phyloP scores from a whole-genome alignment of 371 early-diverging fungal genomes.

The Mucor circinelloides region DNA sequence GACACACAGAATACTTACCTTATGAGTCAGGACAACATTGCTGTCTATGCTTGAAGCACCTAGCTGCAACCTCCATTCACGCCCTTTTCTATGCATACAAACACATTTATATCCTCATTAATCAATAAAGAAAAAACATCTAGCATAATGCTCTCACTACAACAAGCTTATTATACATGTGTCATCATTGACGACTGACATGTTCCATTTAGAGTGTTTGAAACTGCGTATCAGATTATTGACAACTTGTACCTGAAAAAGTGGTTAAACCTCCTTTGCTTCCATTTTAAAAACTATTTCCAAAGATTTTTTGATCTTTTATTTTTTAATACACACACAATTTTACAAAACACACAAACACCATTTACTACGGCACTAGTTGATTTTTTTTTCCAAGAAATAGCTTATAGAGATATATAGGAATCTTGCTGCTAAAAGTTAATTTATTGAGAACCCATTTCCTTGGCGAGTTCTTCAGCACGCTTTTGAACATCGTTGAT shows the following conservation, averaged over 20 bases:
- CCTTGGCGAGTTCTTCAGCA: slow-evolving; percentile 89
- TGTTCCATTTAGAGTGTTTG: too few species aligned
- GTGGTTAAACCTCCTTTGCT: background rate
- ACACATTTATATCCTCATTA: background rate
- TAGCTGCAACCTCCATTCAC: background rate
- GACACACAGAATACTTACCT: slow-evolving; percentile 77
- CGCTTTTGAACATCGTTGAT: slow-evolving; percentile 94
- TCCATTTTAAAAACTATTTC: background rate
- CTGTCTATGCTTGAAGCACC: slow-evolving; percentile 45
- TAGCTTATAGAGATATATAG: background rate
- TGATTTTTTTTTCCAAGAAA: background rate
- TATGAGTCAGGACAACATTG: slow-evolving; percentile 86
- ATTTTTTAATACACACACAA: background rate
- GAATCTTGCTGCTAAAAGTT: background rate
- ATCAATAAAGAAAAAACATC: too few species aligned
- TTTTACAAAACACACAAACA: background rate
- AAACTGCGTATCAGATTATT: too few species aligned
- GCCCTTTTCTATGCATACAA: background rate
- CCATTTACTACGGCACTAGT: background rate
- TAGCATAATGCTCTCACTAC: too few species aligned
- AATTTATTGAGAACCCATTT: slow-evolving; percentile 46
- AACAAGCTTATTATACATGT: too few species aligned
- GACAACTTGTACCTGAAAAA: too few species aligned
- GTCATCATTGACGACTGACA: too few species aligned
- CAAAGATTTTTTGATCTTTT: background rate